phyloP scores from a whole-genome alignment of 108 stramenopile species.

The Craspedostauros australis region DNA sequence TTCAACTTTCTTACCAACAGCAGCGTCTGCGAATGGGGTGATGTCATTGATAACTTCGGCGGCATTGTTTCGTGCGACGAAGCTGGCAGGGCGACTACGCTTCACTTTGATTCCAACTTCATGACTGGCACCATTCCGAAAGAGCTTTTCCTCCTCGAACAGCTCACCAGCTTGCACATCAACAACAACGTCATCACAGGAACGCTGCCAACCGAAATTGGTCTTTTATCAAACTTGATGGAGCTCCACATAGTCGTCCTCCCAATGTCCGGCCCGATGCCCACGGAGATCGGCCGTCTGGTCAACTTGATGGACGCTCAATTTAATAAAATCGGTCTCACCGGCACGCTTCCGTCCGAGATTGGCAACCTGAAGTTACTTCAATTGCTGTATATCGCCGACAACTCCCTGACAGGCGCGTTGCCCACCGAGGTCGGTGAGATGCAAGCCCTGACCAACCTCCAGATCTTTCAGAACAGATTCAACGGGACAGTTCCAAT shows the following conservation, averaged over 20 bases:
- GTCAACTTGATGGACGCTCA: conserved; percentile 7
- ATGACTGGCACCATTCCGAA: conserved; percentile 16
- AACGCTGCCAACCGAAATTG: conserved; percentile 14
- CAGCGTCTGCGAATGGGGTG: too few species aligned
- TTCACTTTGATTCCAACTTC: conserved; percentile 14
- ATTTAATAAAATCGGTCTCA: conserved; percentile 4
- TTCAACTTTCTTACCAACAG: too few species aligned
- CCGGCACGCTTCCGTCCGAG: conserved; percentile 12
- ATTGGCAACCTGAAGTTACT: conserved; percentile 2
- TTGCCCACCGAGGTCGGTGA: conserved; percentile 4
- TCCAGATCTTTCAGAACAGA: too few species aligned
- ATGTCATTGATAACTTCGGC: too few species aligned
- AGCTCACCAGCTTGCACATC: conserved; percentile 11
- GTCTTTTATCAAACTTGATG: conserved; percentile 15
- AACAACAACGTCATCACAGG: conserved; percentile 14
- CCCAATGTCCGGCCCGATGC: conserved; percentile 12
- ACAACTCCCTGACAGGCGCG: conserved; percentile 13
- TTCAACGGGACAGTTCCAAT: conserved; percentile 4
- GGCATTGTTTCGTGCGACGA: too few species aligned
- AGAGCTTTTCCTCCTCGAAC: conserved; percentile 3
- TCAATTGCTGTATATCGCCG: conserved; percentile 11
- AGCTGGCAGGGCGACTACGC: conserved; percentile 1
- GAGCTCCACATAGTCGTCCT: conserved; percentile 8
- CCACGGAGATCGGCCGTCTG: conserved; percentile 3
- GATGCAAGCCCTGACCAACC: too few species aligned